These are phyloP conservation scores for Hansenula lynferdii DNA, from an alignment of 1,139 yeast species.

Conservation along the genomic window DNA sequence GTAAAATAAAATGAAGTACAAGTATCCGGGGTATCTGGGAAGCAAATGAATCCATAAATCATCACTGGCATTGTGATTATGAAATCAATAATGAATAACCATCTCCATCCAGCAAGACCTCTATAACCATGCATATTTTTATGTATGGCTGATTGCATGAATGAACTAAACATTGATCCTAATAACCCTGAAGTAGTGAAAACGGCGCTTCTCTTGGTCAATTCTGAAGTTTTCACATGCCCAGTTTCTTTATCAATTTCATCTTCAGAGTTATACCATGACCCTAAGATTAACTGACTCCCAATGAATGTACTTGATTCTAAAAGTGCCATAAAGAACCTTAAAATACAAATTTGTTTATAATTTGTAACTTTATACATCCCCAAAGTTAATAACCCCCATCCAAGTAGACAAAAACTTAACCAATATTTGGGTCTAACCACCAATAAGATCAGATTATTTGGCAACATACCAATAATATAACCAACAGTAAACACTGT, in stretches of 20 bases:
- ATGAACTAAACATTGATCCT: constrained; percentile 51
- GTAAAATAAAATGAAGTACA: constrained; percentile 35
- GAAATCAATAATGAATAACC: constrained; percentile 64
- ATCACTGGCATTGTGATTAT: constrained; percentile 51
- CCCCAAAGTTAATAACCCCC: constrained; percentile 53
- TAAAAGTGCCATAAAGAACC: constrained; percentile 52
- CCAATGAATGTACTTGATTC: constrained; percentile 54
- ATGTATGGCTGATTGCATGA: constrained; percentile 57
- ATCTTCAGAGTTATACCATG: constrained; percentile 40
- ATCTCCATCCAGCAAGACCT: constrained; percentile 61
- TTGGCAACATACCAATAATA: constrained; percentile 53
- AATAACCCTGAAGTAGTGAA: constrained; percentile 49
- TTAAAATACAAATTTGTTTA: constrained; percentile 42
- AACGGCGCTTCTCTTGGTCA: constrained; percentile 45
- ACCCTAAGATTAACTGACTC: constrained; percentile 46
- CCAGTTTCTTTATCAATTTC: constrained; percentile 19
- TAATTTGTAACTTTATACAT: constrained; percentile 40
- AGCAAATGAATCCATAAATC: constrained; percentile 46
- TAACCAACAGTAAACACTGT: constrained; percentile 60
- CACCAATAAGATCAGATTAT: constrained; percentile 44
- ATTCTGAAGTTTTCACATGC: constrained; percentile 25
- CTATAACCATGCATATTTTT: constrained; percentile 38
- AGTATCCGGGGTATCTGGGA: constrained; percentile 56
- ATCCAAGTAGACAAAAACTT: constrained; percentile 46
- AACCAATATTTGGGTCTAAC: constrained; percentile 53